Evolutionary conservation across 805 yeast species (phyloP).

Genomic region (Candida sphagnicola): DNA sequence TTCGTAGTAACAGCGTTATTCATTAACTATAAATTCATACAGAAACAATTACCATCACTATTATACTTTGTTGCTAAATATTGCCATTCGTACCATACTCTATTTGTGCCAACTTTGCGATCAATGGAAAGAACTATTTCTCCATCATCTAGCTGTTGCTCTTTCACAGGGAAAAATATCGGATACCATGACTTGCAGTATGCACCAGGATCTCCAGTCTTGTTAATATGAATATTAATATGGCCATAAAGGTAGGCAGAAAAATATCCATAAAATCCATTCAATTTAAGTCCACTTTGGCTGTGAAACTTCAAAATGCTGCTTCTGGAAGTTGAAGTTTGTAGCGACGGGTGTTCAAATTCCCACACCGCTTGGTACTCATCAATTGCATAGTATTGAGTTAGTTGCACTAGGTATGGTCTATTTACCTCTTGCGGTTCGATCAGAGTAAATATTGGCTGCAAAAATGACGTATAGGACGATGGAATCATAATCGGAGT

Average conservation of each 20-base stretch:
- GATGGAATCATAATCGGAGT: slow-evolving; percentile 37
- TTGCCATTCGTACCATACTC: slow-evolving; percentile 25
- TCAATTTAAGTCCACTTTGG: slow-evolving; percentile 29
- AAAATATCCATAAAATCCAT: slow-evolving; percentile 76
- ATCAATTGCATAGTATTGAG: slow-evolving; percentile 17
- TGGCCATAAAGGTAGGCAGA: slow-evolving; percentile 64
- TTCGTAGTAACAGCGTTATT: too few species aligned
- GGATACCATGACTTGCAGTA: slow-evolving; percentile 38
- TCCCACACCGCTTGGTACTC: slow-evolving; percentile 55
- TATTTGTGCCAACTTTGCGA: slow-evolving; percentile 5
- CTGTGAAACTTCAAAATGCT: slow-evolving; percentile 1
- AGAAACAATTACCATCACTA: slow-evolving; percentile 12
- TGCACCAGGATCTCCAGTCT: slow-evolving; percentile 14
- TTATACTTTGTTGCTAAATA: slow-evolving; percentile 17
- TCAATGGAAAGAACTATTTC: slow-evolving; percentile 11
- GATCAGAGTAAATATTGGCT: slow-evolving; percentile 62
- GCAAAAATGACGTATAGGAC: slow-evolving; percentile 53
- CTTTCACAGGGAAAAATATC: slow-evolving; percentile 27
- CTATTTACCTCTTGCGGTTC: slow-evolving; percentile 5
- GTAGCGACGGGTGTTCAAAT: slow-evolving; percentile 48
- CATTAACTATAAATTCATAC: slow-evolving; percentile 6
- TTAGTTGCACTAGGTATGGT: slow-evolving; percentile 21
- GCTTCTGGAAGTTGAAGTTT: background rate
- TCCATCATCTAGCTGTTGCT: slow-evolving; percentile 6
- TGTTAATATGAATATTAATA: slow-evolving; percentile 48